Conservation (phyloP, 495 filamentous ascomycete genomes). For the Cladorrhinum samala region DNA sequence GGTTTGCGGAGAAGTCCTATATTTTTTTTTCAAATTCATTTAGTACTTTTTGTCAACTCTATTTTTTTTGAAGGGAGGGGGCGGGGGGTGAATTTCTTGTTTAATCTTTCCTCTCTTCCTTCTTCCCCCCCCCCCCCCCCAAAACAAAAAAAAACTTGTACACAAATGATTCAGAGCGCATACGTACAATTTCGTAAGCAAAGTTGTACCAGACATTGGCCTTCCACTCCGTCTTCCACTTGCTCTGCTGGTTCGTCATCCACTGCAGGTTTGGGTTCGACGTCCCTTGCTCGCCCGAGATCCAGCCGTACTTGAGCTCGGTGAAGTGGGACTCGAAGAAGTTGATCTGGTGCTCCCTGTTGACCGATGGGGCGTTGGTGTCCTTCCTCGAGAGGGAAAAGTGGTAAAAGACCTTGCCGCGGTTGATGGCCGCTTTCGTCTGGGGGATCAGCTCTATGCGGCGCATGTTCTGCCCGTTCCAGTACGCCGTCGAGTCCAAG, state of each 20-base stretch:
- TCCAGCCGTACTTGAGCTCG: constrained; percentile 65
- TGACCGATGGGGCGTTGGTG: constrained; percentile 53
- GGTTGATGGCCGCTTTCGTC: constrained; percentile 55
- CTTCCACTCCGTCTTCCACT: constrained; percentile 41
- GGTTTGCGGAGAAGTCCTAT: constrained; percentile 50
- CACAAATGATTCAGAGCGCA: no score
- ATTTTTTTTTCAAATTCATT: neutral
- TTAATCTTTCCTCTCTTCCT: no score
- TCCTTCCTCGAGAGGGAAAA: constrained; percentile 56
- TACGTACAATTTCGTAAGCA: constrained; percentile 56
- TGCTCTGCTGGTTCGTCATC: constrained; percentile 36
- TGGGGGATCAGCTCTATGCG: constrained; percentile 62
- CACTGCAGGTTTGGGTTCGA: constrained; percentile 44
- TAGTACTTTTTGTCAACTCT: no score
- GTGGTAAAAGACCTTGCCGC: constrained; percentile 62
- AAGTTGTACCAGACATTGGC: constrained; percentile 67
- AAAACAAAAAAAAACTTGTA: constrained; percentile 7
- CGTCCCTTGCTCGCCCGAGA: constrained; percentile 53
- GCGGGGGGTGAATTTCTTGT: no score
- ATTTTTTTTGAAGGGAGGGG: no score
- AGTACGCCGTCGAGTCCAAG: constrained; percentile 57
- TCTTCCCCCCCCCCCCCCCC: no score
- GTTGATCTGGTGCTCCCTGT: constrained; percentile 65
- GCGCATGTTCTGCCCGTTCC: constrained; percentile 53
- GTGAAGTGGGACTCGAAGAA: constrained; percentile 76